Percentiles rank a stretch among this genome's conserved stretches.
phyloP scores from a whole-genome alignment of 371 early-diverging fungal species.

The Cokeromyces recurvatus region DNA sequence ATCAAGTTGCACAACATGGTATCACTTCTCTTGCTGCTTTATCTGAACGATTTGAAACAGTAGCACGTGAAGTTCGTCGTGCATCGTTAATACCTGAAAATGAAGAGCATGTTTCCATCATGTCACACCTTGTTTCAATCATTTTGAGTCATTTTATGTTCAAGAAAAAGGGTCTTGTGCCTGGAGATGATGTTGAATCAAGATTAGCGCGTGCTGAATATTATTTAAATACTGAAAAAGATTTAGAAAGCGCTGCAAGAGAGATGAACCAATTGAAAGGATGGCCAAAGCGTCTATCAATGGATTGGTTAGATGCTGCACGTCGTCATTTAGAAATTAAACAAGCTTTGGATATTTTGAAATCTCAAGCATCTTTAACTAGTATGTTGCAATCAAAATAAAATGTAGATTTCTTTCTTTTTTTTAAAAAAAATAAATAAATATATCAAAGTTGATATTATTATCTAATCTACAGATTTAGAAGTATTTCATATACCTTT shows the following conservation, averaged over 20 bases:
- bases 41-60: constrained; percentile 65
- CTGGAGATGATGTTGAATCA: constrained; percentile 89
- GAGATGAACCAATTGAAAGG: constrained; percentile 93
- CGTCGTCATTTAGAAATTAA: constrained; percentile 84
- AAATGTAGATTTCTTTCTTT: not conserved
- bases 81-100: constrained; percentile 86
- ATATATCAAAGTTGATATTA: no score
- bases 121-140: constrained; percentile 73
- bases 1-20: constrained; percentile 57
- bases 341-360: constrained; percentile 73
- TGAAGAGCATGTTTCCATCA: constrained; percentile 79
- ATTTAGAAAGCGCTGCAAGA: constrained; percentile 87
- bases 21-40: constrained; percentile 72
- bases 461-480: no score
- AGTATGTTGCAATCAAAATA: constrained; percentile 28
- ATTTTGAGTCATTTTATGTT: constrained; percentile 78
- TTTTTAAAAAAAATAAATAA: no score
- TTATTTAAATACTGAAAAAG: constrained; percentile 64
- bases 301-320: constrained; percentile 88
- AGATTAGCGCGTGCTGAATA: constrained; percentile 80
- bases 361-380: constrained; percentile 24
- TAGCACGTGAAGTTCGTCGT: constrained; percentile 70
- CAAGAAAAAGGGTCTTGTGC: constrained; percentile 80
- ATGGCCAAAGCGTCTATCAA: constrained; percentile 87
- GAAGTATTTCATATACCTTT: no score